Evolutionary conservation across 1,284 basidiomycete genomes (phyloP).

Genomic region (Coniferiporia sulphurascens): DNA sequence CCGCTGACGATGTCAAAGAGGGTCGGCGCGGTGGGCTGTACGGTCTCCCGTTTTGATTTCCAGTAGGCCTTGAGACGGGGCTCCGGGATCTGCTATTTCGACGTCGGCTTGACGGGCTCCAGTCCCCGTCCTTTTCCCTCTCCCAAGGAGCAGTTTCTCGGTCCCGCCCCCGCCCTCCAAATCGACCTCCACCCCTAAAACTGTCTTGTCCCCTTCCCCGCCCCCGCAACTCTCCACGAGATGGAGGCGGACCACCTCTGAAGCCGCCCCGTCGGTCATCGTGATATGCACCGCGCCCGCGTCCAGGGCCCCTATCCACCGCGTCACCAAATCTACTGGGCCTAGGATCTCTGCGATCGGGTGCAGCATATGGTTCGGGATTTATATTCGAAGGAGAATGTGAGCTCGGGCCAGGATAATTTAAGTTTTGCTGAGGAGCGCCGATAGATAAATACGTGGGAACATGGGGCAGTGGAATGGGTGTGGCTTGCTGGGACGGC

Average conservation of each 20-base stretch:
- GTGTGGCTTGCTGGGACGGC: constrained; percentile 28
- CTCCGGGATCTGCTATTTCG: constrained; percentile 66
- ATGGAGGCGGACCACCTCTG: not conserved
- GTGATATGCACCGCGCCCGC: constrained; percentile 25
- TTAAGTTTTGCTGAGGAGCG: not conserved
- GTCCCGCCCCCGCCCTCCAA: constrained; percentile 11
- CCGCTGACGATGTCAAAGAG: constrained; percentile 27
- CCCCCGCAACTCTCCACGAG: not conserved
- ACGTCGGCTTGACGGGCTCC: constrained; percentile 25
- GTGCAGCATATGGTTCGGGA: constrained; percentile 42
- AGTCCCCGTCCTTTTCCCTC: constrained; percentile 41
- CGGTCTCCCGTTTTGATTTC: constrained; percentile 42
- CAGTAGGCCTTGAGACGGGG: constrained; percentile 42
- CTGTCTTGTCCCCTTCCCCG: not conserved
- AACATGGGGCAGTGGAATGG: constrained; percentile 26
- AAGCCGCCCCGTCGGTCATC: not conserved
- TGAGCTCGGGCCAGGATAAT: constrained; percentile 30
- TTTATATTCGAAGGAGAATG: constrained; percentile 31
- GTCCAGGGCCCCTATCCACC: constrained; percentile 29
- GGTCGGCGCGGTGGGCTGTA: constrained; percentile 54
- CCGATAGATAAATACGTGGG: constrained; percentile 24
- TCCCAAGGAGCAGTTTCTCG: constrained; percentile 37
- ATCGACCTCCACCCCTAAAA: not conserved
- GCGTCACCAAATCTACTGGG: constrained; percentile 42
- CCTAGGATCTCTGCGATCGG: constrained; percentile 39